Evolutionary conservation across 257 asterid genomes (phyloP), one percentile per base, ranked within the genome.

Genomic region (Ilex aquifolium): DNA sequence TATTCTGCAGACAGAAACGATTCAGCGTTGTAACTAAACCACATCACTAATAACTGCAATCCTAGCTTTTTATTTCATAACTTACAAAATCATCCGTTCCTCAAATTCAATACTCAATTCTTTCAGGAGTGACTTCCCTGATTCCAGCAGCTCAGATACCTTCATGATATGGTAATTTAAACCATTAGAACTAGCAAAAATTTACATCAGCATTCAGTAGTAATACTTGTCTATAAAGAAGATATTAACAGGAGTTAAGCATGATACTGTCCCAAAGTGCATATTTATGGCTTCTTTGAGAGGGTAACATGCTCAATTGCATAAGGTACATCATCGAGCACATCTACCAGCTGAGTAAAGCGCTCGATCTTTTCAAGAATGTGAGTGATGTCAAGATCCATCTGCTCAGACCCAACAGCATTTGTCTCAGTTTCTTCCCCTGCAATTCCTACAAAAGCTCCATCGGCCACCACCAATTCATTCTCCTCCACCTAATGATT

Each of bases 101-200:
- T 92, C 99, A 64, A 92, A 89, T 40, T 85, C 91, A 69, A 81
- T 67, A 64, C 82, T 82, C 77, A 87, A 65, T 70, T 85, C 95
- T 79, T 82, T 83, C 81, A 92, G 83, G 95, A 87, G 77, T 13
- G 85, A 69, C 87, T 87, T 92, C 80, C 95, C 97, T 44, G 95
- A 89, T 70, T 89, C 97, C 66, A 87, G 85, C 75, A 92, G 83
- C 79, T 87, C 95, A 3, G 96, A 92, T 64, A 85, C 91, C 97
- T 89, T 67, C 48, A 70, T 36, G 29, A 57, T 65, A 59, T 63
- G 65, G 74, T 21, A 65, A 50, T 67, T 62, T 67, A 61, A 74
- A 17, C 14, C 64, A 67, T 27, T 57, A 14, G 52, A 63, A 57
- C 48, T 15, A 52, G 53, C 39, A 56, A 61, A 31, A 36, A 59